Conservation (phyloP, 1,284 basidiomycete genomes). For the Peniophora sp. region DNA sequence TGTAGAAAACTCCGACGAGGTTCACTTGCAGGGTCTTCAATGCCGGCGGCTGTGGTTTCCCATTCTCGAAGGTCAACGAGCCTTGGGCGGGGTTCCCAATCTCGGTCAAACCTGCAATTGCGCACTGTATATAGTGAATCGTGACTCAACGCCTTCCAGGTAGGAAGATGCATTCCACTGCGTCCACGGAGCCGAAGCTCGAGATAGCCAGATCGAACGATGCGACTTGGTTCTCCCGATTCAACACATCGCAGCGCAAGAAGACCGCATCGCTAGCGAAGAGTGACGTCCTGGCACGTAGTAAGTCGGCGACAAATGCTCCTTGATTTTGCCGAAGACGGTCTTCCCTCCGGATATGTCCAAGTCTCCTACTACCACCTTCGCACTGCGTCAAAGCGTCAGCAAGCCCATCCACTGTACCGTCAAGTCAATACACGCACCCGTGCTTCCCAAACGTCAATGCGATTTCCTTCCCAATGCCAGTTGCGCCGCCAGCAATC, state of each 20-base stretch:
- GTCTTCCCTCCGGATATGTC: slow-evolving; percentile 31
- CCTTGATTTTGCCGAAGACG: slow-evolving; percentile 32
- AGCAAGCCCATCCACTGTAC: not conserved
- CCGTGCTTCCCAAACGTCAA: slow-evolving; percentile 36
- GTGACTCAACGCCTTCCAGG: not conserved
- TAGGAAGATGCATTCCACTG: slow-evolving; percentile 31
- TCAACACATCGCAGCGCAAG: slow-evolving; percentile 41
- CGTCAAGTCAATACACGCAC: slow-evolving; percentile 22
- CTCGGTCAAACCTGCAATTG: not conserved
- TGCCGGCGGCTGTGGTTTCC: slow-evolving; percentile 35
- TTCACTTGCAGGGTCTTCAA: slow-evolving; percentile 45
- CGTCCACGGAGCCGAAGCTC: slow-evolving; percentile 39
- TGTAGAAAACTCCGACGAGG: slow-evolving; percentile 41
- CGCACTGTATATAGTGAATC: not conserved
- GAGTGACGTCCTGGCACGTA: not conserved
- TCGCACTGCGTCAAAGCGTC: slow-evolving; percentile 22
- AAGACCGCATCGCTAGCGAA: slow-evolving; percentile 32
- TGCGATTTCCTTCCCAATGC: slow-evolving; percentile 45
- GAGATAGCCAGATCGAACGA: slow-evolving; percentile 44
- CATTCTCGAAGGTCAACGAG: slow-evolving; percentile 15
- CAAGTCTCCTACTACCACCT: slow-evolving; percentile 48
- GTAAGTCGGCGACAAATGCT: slow-evolving; percentile 9
- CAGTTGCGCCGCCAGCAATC: slow-evolving; percentile 36
- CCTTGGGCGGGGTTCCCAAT: not conserved
- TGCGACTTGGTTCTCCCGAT: slow-evolving; percentile 46